Percentiles rank a stretch among this genome's conserved stretches.
These are phyloP conservation scores for Articulospora tetracladia DNA, from an alignment of 495 filamentous ascomycete species.

Conservation along the genomic window DNA sequence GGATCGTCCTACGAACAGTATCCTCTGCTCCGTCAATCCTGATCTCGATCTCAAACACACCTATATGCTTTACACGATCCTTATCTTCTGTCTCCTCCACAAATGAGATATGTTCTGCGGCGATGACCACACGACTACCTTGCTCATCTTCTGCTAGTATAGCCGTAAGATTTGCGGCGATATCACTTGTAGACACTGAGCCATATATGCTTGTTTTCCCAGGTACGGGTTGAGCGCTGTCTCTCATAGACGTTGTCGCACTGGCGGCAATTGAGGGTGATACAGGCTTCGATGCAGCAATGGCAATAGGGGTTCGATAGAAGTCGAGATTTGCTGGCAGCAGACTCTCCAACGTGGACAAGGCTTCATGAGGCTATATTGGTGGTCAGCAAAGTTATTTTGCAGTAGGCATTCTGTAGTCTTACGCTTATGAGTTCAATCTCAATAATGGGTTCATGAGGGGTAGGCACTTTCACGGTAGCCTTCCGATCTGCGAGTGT, in stretches of 20 bases:
- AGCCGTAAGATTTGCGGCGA: slow-evolving; percentile 42
- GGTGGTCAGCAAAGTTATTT: no score
- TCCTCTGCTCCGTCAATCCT: slow-evolving; percentile 42
- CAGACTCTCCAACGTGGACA: slow-evolving; percentile 42
- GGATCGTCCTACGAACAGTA: slow-evolving; percentile 40
- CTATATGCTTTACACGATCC: slow-evolving; percentile 50
- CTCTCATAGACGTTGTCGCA: slow-evolving; percentile 25
- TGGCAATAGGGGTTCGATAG: slow-evolving; percentile 44
- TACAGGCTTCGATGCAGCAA: slow-evolving; percentile 20
- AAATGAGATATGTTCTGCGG: slow-evolving; percentile 50
- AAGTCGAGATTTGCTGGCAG: slow-evolving; percentile 48
- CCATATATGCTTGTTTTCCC: slow-evolving; percentile 45
- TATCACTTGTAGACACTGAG: slow-evolving; percentile 51
- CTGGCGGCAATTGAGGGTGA: slow-evolving; percentile 24
- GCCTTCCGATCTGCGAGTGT: not conserved
- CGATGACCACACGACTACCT: slow-evolving; percentile 44
- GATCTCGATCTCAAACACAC: slow-evolving; percentile 51
- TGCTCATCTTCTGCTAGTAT: slow-evolving; percentile 43
- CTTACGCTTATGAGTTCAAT: slow-evolving; percentile 14
- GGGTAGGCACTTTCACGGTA: not conserved
- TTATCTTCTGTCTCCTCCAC: slow-evolving; percentile 30
- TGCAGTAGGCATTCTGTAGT: not conserved
- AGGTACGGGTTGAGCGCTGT: slow-evolving; percentile 12
- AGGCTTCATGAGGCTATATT: slow-evolving; percentile 41
- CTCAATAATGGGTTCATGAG: slow-evolving; percentile 3